Evolutionary conservation across 163 green algal species (phyloP).

Genomic region (Coccomyxa subellipsoidea): DNA sequence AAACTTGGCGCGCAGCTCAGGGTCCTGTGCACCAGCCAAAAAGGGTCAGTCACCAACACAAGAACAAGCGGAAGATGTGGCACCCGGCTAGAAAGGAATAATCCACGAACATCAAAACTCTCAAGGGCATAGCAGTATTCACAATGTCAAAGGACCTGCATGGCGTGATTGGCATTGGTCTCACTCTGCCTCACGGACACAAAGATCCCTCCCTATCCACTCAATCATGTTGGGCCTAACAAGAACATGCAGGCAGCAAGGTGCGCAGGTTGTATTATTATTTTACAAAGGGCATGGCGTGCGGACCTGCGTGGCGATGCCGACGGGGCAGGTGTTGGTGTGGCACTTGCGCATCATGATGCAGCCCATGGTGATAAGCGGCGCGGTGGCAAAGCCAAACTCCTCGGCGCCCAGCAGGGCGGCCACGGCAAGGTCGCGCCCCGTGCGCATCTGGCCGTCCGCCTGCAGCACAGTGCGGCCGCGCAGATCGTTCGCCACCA

Average conservation of each 20-base stretch:
- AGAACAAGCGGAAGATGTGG: too few relatives aligned
- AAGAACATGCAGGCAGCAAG: too few relatives aligned
- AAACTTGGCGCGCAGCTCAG: constrained; percentile 69
- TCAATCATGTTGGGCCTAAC: too few relatives aligned
- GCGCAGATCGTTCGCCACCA: constrained; percentile 92
- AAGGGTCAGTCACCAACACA: not conserved
- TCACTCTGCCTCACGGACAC: too few relatives aligned
- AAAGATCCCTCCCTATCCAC: too few relatives aligned
- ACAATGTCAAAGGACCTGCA: too few relatives aligned
- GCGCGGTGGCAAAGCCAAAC: constrained; percentile 96
- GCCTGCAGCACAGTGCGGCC: constrained; percentile 83
- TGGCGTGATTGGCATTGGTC: too few relatives aligned
- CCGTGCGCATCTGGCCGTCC: constrained; percentile 90
- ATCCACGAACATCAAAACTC: too few relatives aligned
- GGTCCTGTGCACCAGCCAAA: not conserved
- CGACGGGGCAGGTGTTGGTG: constrained; percentile 99
- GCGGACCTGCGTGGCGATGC: constrained; percentile 20
- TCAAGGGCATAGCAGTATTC: too few relatives aligned
- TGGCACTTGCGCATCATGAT: constrained; percentile 99
- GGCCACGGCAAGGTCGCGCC: constrained; percentile 88
- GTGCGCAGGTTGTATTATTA: too few relatives aligned
- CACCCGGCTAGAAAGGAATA: too few relatives aligned
- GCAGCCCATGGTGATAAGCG: constrained; percentile 99
- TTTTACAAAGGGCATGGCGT: too few relatives aligned
- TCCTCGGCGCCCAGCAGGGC: constrained; percentile 90